These are phyloP conservation scores for Begonia masoniana DNA, from an alignment of 306 rosid genomes.

Conservation along the genomic window DNA sequence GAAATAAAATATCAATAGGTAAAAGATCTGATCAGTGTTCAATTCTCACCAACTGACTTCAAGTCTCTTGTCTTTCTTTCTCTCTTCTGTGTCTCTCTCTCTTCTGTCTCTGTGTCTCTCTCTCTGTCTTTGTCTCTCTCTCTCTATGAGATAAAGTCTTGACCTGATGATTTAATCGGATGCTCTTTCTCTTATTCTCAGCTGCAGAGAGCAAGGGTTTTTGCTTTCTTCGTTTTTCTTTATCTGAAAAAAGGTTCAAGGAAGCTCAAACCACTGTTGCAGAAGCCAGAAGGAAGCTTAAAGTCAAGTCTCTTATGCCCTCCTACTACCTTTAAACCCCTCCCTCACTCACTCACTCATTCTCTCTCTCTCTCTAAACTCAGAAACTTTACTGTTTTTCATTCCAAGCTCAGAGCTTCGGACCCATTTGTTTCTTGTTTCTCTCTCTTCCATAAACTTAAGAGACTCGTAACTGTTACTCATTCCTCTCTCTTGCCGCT, in stretches of 20 bases:
- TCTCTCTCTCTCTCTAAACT: not conserved
- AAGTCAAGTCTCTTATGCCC: conserved; percentile 20
- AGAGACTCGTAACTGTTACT: too few species aligned
- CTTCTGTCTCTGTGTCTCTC: too few species aligned
- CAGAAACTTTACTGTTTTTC: not conserved
- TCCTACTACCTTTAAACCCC: conserved; percentile 27
- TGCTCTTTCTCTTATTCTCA: not conserved
- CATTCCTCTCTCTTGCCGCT: not conserved
- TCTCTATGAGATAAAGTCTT: too few species aligned
- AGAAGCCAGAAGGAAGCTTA: conserved; percentile 11
- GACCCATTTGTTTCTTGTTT: not conserved
- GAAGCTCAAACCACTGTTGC: conserved; percentile 9
- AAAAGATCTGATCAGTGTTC: too few species aligned
- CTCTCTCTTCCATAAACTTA: not conserved
- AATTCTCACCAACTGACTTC: too few species aligned
- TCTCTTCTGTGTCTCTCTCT: too few species aligned
- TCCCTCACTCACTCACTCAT: not conserved
- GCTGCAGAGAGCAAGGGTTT: not conserved
- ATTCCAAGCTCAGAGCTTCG: not conserved
- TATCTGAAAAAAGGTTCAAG: conserved; percentile 4
- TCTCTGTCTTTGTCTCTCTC: too few species aligned
- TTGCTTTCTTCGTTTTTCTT: not conserved
- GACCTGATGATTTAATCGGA: too few species aligned
- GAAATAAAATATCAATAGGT: too few species aligned
- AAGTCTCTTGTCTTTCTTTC: too few species aligned